Percentiles rank a stretch among this genome's conserved stretches.
Conservation (phyloP, 768 basidiomycete genomes). For the Asterophora parasitica region DNA sequence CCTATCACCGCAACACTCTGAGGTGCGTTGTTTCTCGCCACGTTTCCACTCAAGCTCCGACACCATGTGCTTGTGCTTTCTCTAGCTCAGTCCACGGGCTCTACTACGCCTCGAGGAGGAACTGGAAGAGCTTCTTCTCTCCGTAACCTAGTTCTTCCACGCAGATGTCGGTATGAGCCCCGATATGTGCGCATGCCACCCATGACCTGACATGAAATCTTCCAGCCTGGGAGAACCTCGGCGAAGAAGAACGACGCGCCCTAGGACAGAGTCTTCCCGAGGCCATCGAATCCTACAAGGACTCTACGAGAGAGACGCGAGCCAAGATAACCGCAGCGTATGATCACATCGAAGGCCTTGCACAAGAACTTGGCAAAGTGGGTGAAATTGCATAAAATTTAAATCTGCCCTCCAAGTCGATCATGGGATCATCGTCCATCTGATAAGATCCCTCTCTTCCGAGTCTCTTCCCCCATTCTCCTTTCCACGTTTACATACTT, state of each 20-base stretch:
- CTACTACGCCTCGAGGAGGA: slow-evolving; percentile 17
- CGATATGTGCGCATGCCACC: not conserved
- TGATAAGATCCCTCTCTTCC: not conserved
- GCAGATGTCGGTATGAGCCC: slow-evolving; percentile 15
- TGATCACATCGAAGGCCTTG: slow-evolving; percentile 5
- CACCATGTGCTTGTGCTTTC: not conserved
- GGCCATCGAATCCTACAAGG: slow-evolving; percentile 3
- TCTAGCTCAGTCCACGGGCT: slow-evolving; percentile 7
- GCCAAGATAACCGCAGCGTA: slow-evolving; percentile 7
- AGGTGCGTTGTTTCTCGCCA: slow-evolving; percentile 4
- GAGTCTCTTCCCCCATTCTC: too few relatives aligned
- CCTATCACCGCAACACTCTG: slow-evolving; percentile 2
- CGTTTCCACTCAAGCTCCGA: not conserved
- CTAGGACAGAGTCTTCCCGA: slow-evolving; percentile 7
- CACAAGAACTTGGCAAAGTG: slow-evolving; percentile 11
- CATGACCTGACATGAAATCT: not conserved
- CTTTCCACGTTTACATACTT: too few relatives aligned
- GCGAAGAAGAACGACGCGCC: slow-evolving; percentile 4
- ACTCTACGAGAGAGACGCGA: slow-evolving; percentile 2
- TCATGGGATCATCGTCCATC: not conserved
- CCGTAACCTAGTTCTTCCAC: slow-evolving; percentile 19
- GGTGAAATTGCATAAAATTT: too few relatives aligned
- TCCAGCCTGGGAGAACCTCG: slow-evolving; percentile 10
- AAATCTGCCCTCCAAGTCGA: too few relatives aligned
- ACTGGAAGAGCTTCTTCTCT: slow-evolving; percentile 16